These are phyloP conservation scores for Calonectria naviculata DNA, from an alignment of 2,329 filamentous ascomycete genomes.

Conservation along the genomic window DNA sequence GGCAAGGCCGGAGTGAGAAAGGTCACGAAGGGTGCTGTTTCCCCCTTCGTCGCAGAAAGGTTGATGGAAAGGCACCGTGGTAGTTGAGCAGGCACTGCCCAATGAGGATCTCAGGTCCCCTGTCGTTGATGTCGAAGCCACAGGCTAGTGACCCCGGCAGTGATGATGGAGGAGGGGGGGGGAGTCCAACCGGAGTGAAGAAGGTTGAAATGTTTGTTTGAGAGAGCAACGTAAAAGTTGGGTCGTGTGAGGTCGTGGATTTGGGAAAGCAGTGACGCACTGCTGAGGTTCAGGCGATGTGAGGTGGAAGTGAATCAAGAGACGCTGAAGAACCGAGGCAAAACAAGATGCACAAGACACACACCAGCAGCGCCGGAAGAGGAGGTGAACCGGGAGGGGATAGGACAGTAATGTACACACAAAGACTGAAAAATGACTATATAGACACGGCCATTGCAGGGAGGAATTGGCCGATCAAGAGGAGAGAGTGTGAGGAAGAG, in stretches of 20 bases:
- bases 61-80: slow-evolving; percentile 26
- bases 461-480: slow-evolving; percentile 37
- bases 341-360: slow-evolving; percentile 41
- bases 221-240: slow-evolving; percentile 20
- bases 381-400: slow-evolving; percentile 28
- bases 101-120: slow-evolving; percentile 16
- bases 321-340: slow-evolving; percentile 40
- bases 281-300: slow-evolving; percentile 27
- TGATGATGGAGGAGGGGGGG: slow-evolving; percentile 19
- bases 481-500: slow-evolving; percentile 28
- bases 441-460: slow-evolving; percentile 41
- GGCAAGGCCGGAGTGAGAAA: slow-evolving; percentile 25
- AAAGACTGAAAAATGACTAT: slow-evolving; percentile 40
- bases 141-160: neutral
- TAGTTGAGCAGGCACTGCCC: slow-evolving; percentile 15
- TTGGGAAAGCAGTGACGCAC: slow-evolving; percentile 36
- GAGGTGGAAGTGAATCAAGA: slow-evolving; percentile 35
- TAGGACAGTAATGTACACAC: slow-evolving; percentile 39
- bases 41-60: slow-evolving; percentile 21
- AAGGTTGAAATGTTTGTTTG: neutral
- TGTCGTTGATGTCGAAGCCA: slow-evolving; percentile 7
- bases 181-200: slow-evolving; percentile 26
- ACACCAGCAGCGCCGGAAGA: slow-evolving; percentile 35
- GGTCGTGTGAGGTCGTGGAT: slow-evolving; percentile 26
- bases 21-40: slow-evolving; percentile 32